Base-by-base conservation (phyloP, 148 eudicot species). In the Polygonum maritimum region DNA sequence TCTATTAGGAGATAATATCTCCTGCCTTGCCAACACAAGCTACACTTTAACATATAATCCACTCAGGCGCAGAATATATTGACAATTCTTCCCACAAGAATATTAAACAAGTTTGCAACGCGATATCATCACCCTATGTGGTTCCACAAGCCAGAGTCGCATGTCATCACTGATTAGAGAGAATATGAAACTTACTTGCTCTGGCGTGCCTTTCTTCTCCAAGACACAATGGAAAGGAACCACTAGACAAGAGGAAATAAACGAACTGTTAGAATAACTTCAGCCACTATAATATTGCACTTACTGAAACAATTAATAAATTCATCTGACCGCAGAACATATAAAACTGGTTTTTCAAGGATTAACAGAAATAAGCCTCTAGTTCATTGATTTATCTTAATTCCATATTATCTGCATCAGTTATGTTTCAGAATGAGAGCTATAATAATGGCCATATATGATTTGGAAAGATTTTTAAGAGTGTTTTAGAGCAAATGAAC, bases 161-260 rank as follows among this genome's bases (percentile, higher is more conserved):
- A 16, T 55, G 36, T 57, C 16, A 1, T 4, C 31, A 55, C 35
- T 26, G 55, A 4, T 40, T 58, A 39, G 39, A 21, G 14, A 41
- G 47, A 33, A 48, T 77, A 40, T 74, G 16, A 22, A 22, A 83
- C 96, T 90, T 73, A 95, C 99, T 86, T 95, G 94, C 91, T 82
- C 80, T 78, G 89, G 33, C 84, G 84, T 26, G 89, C 84, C 85
- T 84, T 90, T 81, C 80, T 95, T 80, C 89, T 92, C 97, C 97
- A 92, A 80, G 90, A 89, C 58, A 89, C 55, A 18, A 88, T 77
- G 51, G 97, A 87, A 69, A 83, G 55, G 63, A 92, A 72, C 96
- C 94, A 92, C 97, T 95, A 88, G 73, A 71, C 21, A 84, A 58
- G 48, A 33, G 75, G 77, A 79, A 22, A 67, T n/a, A 31, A 11